phyloP scores from a whole-genome alignment of 352 stramenopile species.

The Blastocystis sp. region DNA sequence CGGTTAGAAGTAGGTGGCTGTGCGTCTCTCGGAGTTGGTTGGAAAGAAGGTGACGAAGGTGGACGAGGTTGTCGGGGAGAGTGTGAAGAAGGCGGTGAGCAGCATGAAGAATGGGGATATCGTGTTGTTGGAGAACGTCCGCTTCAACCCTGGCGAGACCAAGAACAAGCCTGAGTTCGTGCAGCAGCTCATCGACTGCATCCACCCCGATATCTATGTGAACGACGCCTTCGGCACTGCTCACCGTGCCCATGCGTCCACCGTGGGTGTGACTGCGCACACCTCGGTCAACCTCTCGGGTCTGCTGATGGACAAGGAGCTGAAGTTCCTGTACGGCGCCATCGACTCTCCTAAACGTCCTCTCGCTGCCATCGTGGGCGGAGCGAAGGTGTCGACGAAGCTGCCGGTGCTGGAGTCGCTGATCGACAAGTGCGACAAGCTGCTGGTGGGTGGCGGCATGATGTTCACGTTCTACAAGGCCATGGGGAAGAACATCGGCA shows the following conservation, averaged over 20 bases:
- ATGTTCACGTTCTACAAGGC: constrained; percentile 99
- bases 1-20: constrained; percentile 91
- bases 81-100: constrained; percentile 71
- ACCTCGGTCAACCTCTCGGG: constrained; percentile 76
- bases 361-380: constrained; percentile 94
- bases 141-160: constrained; percentile 92
- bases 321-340: constrained; percentile 97
- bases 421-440: constrained; percentile 95
- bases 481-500: constrained; percentile 87
- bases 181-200: constrained; percentile 75
- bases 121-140: constrained; percentile 95
- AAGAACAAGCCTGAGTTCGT: constrained; percentile 88
- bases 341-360: constrained; percentile 89
- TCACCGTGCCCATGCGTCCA: constrained; percentile 94
- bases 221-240: constrained; percentile 99
- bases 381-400: constrained; percentile 98
- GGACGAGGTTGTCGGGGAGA: constrained; percentile 86
- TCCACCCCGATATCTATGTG: constrained; percentile 91
- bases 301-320: constrained; percentile 97
- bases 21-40: constrained; percentile 82
- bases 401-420: constrained; percentile 98
- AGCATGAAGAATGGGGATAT: constrained; percentile 72
- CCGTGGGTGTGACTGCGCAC: constrained; percentile 84
- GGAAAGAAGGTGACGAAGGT: constrained; percentile 83
- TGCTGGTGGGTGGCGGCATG: constrained; percentile 97